Conservation (phyloP, 768 basidiomycete genomes). For the Mycena maculata region DNA sequence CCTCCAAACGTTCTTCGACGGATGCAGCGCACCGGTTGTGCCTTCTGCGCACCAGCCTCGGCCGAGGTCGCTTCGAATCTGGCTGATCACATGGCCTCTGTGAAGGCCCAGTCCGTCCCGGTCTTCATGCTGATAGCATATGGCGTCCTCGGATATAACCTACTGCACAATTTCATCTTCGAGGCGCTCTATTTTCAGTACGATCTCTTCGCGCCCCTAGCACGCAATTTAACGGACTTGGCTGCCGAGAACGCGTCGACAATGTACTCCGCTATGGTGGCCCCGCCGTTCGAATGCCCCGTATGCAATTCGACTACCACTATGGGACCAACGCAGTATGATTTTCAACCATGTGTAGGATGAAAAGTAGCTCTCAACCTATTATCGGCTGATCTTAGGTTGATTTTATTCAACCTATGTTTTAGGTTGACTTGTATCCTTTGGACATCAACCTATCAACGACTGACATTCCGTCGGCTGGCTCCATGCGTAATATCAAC, state of each 20-base stretch:
- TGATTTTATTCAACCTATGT: no score
- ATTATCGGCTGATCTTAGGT: no score
- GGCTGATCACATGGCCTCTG: not conserved
- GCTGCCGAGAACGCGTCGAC: not conserved
- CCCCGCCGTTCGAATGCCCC: constrained; percentile 11
- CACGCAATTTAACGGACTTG: constrained; percentile 4
- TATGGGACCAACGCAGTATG: no score
- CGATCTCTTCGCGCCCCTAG: not conserved
- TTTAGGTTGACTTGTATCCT: no score
- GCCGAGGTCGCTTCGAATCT: constrained; percentile 4
- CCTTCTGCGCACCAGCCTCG: constrained; percentile 16
- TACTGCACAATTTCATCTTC: constrained; percentile 14
- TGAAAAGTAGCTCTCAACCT: no score
- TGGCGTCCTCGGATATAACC: constrained; percentile 11
- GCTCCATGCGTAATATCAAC: no score
- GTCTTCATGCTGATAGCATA: constrained; percentile 1
- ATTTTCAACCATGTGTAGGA: no score
- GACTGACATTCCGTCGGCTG: no score
- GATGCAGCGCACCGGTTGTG: constrained; percentile 14
- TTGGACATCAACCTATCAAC: no score
- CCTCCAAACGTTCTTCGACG: constrained; percentile 14
- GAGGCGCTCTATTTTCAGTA: constrained; percentile 1
- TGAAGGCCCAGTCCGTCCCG: constrained; percentile 7
- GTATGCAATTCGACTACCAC: not conserved
- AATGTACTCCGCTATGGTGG: not conserved